These are phyloP conservation scores for Capsicum chinense DNA, from an alignment of 257 asterid species.

Conservation along the genomic window DNA sequence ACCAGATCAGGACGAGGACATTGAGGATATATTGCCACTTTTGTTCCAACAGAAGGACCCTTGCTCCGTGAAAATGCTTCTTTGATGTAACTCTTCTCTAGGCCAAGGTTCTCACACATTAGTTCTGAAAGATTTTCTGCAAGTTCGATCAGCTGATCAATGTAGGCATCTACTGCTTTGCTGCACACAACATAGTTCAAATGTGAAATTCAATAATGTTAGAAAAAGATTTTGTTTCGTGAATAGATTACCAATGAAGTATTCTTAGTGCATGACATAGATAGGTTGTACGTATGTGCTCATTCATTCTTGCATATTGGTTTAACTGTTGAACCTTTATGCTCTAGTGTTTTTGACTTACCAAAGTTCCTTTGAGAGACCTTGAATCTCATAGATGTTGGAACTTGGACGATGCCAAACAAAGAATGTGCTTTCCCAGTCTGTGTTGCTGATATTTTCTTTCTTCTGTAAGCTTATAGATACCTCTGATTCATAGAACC, in stretches of 20 bases:
- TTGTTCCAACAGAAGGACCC: conserved; percentile 76
- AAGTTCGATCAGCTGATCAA: conserved; percentile 59
- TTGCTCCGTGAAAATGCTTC: conserved; percentile 68
- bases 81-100: conserved; percentile 60
- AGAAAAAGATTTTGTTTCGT: no score
- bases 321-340: not conserved
- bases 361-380: conserved; percentile 63
- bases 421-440: conserved; percentile 86
- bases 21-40: conserved; percentile 78
- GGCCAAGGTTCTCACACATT: conserved; percentile 76
- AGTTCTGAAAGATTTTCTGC: conserved; percentile 76
- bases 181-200: conserved; percentile 47
- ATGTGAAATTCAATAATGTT: not conserved
- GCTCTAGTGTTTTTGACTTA: conserved; percentile 37
- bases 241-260: not conserved
- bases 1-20: conserved; percentile 70
- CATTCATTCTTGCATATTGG: not conserved
- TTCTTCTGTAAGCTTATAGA: conserved; percentile 56
- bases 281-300: not conserved
- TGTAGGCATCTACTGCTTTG: conserved; percentile 64
- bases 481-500: conserved; percentile 56
- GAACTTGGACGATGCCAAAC: conserved; percentile 73
- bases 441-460: conserved; percentile 43
- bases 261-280: not conserved
- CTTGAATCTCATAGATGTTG: conserved; percentile 53